Conservation (phyloP, 345 rosid genomes). For the Linum trigynum region DNA sequence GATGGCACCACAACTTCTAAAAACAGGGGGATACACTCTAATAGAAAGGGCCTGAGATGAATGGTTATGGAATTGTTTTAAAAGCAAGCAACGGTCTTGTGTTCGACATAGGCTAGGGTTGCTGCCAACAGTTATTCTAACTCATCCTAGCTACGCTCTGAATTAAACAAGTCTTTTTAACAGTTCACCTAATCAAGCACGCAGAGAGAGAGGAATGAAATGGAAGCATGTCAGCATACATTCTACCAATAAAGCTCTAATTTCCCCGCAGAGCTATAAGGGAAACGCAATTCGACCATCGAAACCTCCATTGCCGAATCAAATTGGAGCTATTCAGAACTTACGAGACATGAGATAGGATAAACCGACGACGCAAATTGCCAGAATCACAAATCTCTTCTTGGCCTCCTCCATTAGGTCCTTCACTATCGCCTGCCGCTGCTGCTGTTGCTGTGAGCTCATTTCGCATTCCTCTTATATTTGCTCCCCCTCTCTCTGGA, state of each 20-base stretch:
- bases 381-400: slow-evolving; percentile 79
- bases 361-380: slow-evolving; percentile 78
- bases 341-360: slow-evolving; percentile 89
- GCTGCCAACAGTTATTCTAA: not conserved
- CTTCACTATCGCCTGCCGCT: slow-evolving; percentile 46
- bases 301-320: not conserved
- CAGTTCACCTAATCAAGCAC: no score
- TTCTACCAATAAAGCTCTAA: not conserved
- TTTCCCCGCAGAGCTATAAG: not conserved
- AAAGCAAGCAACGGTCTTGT: not conserved
- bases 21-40: not conserved
- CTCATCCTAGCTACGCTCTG: not conserved
- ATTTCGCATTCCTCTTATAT: not conserved
- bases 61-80: not conserved
- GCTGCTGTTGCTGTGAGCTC: slow-evolving; percentile 6
- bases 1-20: not conserved
- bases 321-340: slow-evolving; percentile 11
- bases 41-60: not conserved
- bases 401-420: slow-evolving; percentile 94
- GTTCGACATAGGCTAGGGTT: not conserved
- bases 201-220: not conserved
- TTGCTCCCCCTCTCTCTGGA: not conserved
- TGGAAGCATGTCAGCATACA: not conserved
- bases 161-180: not conserved
- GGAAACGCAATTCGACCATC: not conserved